Evolutionary conservation across 352 stramenopile species (phyloP), one percentile per base, ranked within the genome.

Genomic region (Pythium dissotocum): DNA sequence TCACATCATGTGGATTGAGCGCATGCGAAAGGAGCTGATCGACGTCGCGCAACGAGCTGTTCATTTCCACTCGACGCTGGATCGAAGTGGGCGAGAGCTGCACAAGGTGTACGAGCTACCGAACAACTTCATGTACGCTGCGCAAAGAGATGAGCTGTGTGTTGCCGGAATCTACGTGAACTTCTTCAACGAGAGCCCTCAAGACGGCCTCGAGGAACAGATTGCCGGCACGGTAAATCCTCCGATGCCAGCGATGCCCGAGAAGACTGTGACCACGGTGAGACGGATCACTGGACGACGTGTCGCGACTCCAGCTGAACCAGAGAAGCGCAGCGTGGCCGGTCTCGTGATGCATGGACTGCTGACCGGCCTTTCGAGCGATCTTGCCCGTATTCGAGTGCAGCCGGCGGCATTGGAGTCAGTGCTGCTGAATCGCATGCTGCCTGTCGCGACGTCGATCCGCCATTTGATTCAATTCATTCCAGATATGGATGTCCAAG

Each of bases 111-210:
- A 93, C 66, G 86, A 93, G 60, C 64, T 95, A 0, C 83, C 85
- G 2, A 54, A 69, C 12, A 73, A 88, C 42, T 94, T 95, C 44
- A 89, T 93, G 77, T 95, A 92, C 61, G 68, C 77, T 18, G 88
- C 88, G 18, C 88, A 95, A 67, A 89, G 90, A 63, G 81, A 93
- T 71, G 88, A 95, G 58, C 60, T 95, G 35, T 93, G 88, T 33
- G 86, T 95, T 2, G 88, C 88, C 18, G 88, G 87, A 18, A 94
- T 95, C 62, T 95, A 93, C 73, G 88, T 95, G 21, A 95, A 95
- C 67, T 95, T 89, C 38, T 95, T 92, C 77, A 95, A 95, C 69
- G 85, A 92, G 62, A 91, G 90, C 58, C 86, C 88, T 9, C 83
- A 94, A 56, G 76, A 76, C 55, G 85, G 82, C 10, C 83, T 95